Base-by-base conservation (phyloP, 495 filamentous ascomycete genomes). In the Neurospora sp. region DNA sequence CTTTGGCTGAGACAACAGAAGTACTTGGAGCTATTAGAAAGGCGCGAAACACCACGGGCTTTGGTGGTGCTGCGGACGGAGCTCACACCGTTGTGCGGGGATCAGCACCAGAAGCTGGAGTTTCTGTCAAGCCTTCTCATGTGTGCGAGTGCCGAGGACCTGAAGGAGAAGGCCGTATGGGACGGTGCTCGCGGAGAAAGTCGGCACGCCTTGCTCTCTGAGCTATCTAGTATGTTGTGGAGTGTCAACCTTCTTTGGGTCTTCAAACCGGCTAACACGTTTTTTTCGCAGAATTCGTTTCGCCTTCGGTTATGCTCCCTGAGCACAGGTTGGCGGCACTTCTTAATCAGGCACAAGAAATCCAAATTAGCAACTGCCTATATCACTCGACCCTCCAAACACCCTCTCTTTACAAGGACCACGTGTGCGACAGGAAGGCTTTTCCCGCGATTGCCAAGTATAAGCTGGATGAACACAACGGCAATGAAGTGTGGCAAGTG, bases 271-370 rank as follows among this genome's bases (percentile, higher is more conserved):
- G 65, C 72, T 72, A 59, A 35, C 53, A 61, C n/a, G 27, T 31
- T 31, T 61, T 1, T 40, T 1, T 40, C 14, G 10, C 70, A 96
- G 93, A 87, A 84, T 97, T 88, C 40, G 96, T 99, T 72, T 96
- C 96, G 4, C 96, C 96, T 1, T 94, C 93, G n/a, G 92, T 97
- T 35, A 98, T 99, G 96, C 93, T 99, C 69, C 96, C 96, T 6
- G 92, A 96, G 76, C 93, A 96, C 80, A 92, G 96, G 14, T 85
- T 99, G n/a, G 93, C 93, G 9, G 84, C 88, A 37, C 82, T 99
- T n/a, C 82, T 99, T 69, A 85, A 92, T 69, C 88, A 95, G 72
- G 88, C 96, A 38, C 97, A 98, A 78, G 84, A 89, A 69, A 88
- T 85, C 71, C 95, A 97, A 81, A 92, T 98, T 61, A 87, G 89